Conservation (phyloP, 306 rosid genomes). For the Prunus davidiana region DNA sequence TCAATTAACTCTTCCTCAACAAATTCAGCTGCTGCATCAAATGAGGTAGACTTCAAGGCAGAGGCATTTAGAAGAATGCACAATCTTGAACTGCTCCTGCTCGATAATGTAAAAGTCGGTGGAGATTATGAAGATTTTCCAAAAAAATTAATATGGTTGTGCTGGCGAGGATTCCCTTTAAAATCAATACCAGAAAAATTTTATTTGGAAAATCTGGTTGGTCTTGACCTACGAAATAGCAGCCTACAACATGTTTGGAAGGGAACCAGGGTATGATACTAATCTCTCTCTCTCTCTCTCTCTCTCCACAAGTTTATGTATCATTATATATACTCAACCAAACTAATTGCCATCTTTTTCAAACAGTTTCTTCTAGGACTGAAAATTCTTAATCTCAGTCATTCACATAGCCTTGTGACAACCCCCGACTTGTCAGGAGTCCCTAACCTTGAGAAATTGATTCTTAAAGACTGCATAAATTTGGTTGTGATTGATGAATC, state of each 20-base stretch:
- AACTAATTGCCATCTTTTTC: not conserved
- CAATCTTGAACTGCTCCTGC: not conserved
- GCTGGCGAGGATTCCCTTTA: slow-evolving; percentile 11
- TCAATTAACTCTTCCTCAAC: no score
- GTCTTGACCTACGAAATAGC: slow-evolving; percentile 4
- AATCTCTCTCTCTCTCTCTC: not conserved
- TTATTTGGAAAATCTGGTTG: slow-evolving; percentile 15
- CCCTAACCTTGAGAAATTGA: slow-evolving; percentile 8
- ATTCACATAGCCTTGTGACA: slow-evolving; percentile 2
- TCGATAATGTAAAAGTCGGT: not conserved
- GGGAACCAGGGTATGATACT: not conserved
- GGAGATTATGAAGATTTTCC: no score
- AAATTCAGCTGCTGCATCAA: no score
- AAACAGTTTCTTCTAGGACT: not conserved
- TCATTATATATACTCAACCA: not conserved
- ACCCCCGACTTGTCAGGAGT: not conserved
- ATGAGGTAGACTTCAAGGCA: no score
- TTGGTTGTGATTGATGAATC: slow-evolving; percentile 1
- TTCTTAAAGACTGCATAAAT: slow-evolving; percentile 4
- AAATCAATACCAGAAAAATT: not conserved
- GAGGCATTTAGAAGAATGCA: not conserved
- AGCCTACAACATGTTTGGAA: not conserved
- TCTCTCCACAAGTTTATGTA: not conserved
- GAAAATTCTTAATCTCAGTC: slow-evolving; percentile 13
- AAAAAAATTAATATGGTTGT: not conserved